Conservation (phyloP, 495 filamentous ascomycete genomes). For the Penicillium antarcticum region DNA sequence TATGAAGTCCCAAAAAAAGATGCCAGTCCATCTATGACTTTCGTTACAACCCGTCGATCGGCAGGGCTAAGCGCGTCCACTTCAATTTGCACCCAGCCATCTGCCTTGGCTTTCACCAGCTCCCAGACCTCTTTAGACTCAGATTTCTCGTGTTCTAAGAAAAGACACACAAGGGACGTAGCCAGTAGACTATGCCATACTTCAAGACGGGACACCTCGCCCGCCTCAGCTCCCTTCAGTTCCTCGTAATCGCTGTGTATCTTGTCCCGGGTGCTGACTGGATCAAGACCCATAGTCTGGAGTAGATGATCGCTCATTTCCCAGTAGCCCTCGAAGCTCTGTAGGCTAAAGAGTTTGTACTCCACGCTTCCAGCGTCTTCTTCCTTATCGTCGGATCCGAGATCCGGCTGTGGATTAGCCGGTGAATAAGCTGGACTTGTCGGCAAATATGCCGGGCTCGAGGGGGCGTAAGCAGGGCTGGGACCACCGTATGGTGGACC, state of each 20-base stretch:
- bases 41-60: too few species aligned
- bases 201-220: too few species aligned
- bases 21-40: too few species aligned
- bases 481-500: too few species aligned
- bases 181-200: background rate
- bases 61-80: too few species aligned
- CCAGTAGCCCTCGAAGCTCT: slow-evolving; percentile 2
- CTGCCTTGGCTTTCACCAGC: background rate
- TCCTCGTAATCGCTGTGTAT: background rate
- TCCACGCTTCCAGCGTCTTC: background rate
- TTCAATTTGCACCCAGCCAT: background rate
- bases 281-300: background rate
- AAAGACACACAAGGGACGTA: background rate
- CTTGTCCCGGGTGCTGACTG: background rate
- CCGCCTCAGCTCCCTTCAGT: background rate
- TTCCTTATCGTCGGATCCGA: background rate
- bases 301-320: slow-evolving; percentile 1
- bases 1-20: too few species aligned
- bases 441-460: background rate
- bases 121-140: slow-evolving; percentile 1
- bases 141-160: background rate
- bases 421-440: background rate
- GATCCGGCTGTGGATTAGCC: background rate
- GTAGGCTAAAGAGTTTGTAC: background rate
- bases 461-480: too few species aligned